These are phyloP conservation scores for Penicillium pulvis DNA, from an alignment of 495 filamentous ascomycete species.

Conservation along the genomic window DNA sequence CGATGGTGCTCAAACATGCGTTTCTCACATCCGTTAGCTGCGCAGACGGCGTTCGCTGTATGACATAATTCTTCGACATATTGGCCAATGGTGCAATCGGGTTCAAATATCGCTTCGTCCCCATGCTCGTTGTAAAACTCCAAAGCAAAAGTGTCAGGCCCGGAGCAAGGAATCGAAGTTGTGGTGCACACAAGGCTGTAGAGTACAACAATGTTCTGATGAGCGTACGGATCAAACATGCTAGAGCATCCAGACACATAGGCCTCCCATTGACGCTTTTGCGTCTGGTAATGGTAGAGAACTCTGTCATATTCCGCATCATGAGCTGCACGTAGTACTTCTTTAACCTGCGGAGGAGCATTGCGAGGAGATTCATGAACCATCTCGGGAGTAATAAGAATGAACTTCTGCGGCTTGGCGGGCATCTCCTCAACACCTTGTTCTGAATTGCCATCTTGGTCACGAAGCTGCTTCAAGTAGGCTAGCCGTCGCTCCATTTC, in stretches of 20 bases:
- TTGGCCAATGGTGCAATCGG: slow-evolving; percentile 90
- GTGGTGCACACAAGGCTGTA: slow-evolving; percentile 89
- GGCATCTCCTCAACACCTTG: slow-evolving; percentile 58
- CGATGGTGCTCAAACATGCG: slow-evolving; percentile 92
- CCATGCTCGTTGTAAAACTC: slow-evolving; percentile 92
- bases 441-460: slow-evolving; percentile 66
- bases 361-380: slow-evolving; percentile 76
- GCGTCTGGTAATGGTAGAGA: slow-evolving; percentile 88
- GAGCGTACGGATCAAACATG: slow-evolving; percentile 89
- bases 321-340: slow-evolving; percentile 91
- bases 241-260: slow-evolving; percentile 81
- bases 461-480: slow-evolving; percentile 77
- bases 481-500: slow-evolving; percentile 83
- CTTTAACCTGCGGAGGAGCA: slow-evolving; percentile 81
- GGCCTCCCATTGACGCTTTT: slow-evolving; percentile 93
- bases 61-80: slow-evolving; percentile 92
- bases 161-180: slow-evolving; percentile 88
- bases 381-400: slow-evolving; percentile 92
- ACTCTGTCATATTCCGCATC: slow-evolving; percentile 96
- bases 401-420: slow-evolving; percentile 67
- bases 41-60: slow-evolving; percentile 72
- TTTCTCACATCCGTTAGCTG: slow-evolving; percentile 80
- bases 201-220: slow-evolving; percentile 94
- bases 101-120: slow-evolving; percentile 63
- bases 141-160: slow-evolving; percentile 81